These are phyloP conservation scores for Yarrowia keelungensis DNA, from an alignment of 805 yeast species.

Conservation along the genomic window DNA sequence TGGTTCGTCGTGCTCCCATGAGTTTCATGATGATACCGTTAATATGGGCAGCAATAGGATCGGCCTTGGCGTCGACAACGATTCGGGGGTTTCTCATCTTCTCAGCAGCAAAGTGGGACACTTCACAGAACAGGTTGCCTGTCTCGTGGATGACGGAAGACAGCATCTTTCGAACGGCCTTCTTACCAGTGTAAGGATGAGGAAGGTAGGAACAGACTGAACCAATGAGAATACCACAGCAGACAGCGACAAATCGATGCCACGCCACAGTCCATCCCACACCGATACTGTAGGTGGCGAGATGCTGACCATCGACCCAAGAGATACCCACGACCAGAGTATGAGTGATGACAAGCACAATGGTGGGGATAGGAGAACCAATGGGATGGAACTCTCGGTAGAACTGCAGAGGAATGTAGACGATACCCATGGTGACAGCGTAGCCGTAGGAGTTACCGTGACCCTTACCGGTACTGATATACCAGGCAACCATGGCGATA, in stretches of 20 bases:
- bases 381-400: conserved; percentile 48
- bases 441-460: conserved; percentile 49
- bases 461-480: conserved; percentile 50
- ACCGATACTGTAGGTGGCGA: conserved; percentile 43
- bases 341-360: conserved; percentile 46
- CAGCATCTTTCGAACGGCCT: conserved; percentile 46
- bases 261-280: conserved; percentile 49
- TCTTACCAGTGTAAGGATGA: conserved; percentile 48
- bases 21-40: conserved; percentile 40
- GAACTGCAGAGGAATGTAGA: conserved; percentile 42
- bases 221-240: conserved; percentile 47
- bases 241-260: conserved; percentile 49
- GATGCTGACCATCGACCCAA: conserved; percentile 46
- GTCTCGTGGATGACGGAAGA: conserved; percentile 45
- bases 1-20: conserved; percentile 34
- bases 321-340: conserved; percentile 49
- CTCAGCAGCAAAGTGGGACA: conserved; percentile 48
- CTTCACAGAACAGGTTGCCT: conserved; percentile 47
- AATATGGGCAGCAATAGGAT: conserved; percentile 42
- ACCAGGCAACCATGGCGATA: conserved; percentile 50
- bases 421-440: conserved; percentile 44
- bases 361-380: conserved; percentile 46
- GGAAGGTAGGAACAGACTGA: conserved; percentile 49
- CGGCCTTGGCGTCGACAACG: conserved; percentile 44
- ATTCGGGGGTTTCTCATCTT: conserved; percentile 43